Evolutionary conservation across 2,329 filamentous ascomycete species (phyloP), one percentile per base, ranked within the genome.

Genomic region (Fusarium oligoseptatum): DNA sequence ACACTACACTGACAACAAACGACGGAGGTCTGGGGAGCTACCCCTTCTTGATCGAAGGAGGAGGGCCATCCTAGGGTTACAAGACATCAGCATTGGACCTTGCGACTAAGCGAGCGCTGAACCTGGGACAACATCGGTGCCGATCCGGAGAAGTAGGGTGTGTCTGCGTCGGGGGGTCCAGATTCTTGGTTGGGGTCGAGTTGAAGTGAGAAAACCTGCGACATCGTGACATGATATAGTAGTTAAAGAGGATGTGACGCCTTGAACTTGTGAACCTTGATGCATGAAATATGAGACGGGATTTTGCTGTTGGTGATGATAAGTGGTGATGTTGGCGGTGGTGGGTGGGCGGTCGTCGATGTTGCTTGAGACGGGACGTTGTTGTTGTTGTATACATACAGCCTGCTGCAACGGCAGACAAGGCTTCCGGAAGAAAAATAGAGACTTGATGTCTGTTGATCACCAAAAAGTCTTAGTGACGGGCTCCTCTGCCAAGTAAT

Each of bases 1-100:
- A 75, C 22, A 52, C 48, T 52, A 52, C 68, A 73, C 71, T 71
- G 61, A 70, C 68, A 64, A 76, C 17, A 63, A 69, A 50, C n/a
- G 60, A 60, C 48, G 61, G 48, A 73, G 63, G 48, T 71, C 68
- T 76, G 76, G 62, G 77, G 63, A 72, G 64, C 64, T 73, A 45
- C 70, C 69, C 68, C 73, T 72, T 70, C 64, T 66, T 52, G 39
- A 36, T 58, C 60, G 55, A 67, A 67, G 67, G 77, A 64, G 64
- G 60, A 73, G 67, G 66, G 73, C 77, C 77, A 78, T 79, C 77
- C 77, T 79, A 79, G 66, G 77, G 77, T 73, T 74, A 79, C 77
- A 79, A 71, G 75, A 78, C 66, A 79, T 79, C 77, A 79, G 77
- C 70, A 78, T 68, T 71, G 68, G 68, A 76, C 67, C 72, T 72